A percentile compares a stretch with the other conserved stretches of the same genome.
These are phyloP conservation scores for Didymosphaeria variabile DNA, from an alignment of 2,329 filamentous ascomycete genomes.

Conservation along the genomic window DNA sequence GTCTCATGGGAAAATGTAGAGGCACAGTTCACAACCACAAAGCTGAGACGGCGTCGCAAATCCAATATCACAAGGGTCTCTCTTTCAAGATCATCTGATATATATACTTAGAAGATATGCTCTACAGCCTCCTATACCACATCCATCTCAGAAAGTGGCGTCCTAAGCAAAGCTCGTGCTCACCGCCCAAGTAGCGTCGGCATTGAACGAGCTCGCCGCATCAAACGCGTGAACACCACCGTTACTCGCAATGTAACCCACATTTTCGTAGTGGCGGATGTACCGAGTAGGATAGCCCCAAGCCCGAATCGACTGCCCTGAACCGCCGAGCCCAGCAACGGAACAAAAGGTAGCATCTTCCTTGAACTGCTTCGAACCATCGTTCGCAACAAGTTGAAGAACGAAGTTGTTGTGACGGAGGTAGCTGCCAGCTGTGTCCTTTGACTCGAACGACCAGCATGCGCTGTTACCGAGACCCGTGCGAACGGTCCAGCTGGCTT, in stretches of 20 bases:
- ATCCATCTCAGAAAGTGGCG: neutral
- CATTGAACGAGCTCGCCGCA: conserved; percentile 57
- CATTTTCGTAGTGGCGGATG: conserved; percentile 63
- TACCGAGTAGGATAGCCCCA: conserved; percentile 70
- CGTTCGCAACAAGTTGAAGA: conserved; percentile 61
- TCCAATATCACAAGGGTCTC: neutral
- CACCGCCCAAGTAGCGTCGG: conserved; percentile 64
- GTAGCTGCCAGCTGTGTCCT: conserved; percentile 66
- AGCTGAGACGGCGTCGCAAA: neutral
- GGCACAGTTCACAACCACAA: no score
- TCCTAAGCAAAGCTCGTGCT: conserved; percentile 56
- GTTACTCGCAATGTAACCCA: conserved; percentile 61
- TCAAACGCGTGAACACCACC: conserved; percentile 67
- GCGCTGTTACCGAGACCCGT: conserved; percentile 64
- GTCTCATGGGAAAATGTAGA: no score
- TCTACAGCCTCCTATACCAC: neutral
- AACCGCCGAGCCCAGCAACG: conserved; percentile 60
- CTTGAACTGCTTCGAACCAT: conserved; percentile 64
- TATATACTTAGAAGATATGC: neutral
- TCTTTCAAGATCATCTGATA: no score
- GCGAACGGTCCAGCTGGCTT: conserved; percentile 67
- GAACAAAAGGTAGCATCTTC: conserved; percentile 73
- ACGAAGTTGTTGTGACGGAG: conserved; percentile 65
- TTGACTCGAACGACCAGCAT: conserved; percentile 70
- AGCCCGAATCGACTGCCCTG: conserved; percentile 62